Conservation (phyloP, 2,329 filamentous ascomycete genomes). For the Tolypocladium ovalisporum region DNA sequence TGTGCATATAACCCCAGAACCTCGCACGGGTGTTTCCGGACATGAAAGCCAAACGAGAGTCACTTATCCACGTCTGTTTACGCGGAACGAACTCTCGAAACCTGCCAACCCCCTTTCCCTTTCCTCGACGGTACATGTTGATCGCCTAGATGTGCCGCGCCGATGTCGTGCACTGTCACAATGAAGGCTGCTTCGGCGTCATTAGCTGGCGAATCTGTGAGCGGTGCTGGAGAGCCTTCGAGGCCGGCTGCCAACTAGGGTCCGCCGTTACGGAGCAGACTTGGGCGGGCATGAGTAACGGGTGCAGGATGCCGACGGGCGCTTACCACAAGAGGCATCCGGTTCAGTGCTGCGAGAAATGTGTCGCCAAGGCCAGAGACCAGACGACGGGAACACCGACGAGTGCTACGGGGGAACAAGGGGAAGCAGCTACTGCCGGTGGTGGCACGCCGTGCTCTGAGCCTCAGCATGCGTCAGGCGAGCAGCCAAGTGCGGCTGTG, state of each 20-base stretch:
- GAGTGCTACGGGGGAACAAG: background rate
- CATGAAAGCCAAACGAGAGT: background rate
- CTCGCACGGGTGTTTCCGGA: background rate
- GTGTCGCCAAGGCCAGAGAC: background rate
- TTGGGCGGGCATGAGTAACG: background rate
- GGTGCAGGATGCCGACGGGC: background rate
- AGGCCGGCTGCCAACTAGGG: background rate
- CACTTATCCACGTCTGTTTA: no score
- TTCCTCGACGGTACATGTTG: no score
- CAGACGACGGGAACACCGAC: background rate
- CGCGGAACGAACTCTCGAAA: no score
- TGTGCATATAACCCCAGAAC: background rate
- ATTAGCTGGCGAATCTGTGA: background rate
- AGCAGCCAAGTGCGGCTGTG: background rate
- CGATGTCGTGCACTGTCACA: background rate
- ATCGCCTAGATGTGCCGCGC: background rate
- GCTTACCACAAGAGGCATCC: background rate
- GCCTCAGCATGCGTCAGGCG: background rate
- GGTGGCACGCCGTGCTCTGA: background rate
- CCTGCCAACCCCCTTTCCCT: no score
- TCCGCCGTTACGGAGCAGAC: background rate
- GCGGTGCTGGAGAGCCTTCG: background rate
- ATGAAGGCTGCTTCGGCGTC: background rate
- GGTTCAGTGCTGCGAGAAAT: background rate
- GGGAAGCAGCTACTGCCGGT: background rate